Conservation (phyloP, 345 rosid species). For the Geranium brycei region DNA sequence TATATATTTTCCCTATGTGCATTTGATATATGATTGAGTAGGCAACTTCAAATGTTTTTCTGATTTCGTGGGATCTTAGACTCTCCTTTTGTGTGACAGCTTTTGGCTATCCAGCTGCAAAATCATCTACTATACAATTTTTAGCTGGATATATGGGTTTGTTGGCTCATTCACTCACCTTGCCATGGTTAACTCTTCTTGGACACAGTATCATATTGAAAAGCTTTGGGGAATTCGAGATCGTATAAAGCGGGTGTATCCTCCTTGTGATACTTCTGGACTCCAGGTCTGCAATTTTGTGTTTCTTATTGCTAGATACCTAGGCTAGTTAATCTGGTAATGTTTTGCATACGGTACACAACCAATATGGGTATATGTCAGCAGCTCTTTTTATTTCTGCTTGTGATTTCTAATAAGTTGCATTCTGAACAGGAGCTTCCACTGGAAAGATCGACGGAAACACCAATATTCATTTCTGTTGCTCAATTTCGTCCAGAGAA, state of each 20-base stretch:
- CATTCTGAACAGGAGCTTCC: slow-evolving; percentile 49
- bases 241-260: slow-evolving; percentile 64
- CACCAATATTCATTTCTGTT: slow-evolving; percentile 62
- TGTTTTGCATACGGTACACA: too few relatives aligned
- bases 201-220: slow-evolving; percentile 80
- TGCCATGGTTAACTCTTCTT: slow-evolving; percentile 92
- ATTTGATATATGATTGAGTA: too few relatives aligned
- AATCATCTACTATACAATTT: slow-evolving; percentile 53
- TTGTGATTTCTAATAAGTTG: slow-evolving; percentile 11
- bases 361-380: too few relatives aligned
- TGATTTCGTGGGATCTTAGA: slow-evolving; percentile 3
- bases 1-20: too few relatives aligned
- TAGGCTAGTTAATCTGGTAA: not conserved
- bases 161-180: slow-evolving; percentile 79
- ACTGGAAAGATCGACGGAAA: slow-evolving; percentile 44
- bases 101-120: slow-evolving; percentile 65
- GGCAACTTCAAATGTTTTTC: too few relatives aligned
- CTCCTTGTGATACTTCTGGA: slow-evolving; percentile 91
- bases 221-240: slow-evolving; percentile 68
- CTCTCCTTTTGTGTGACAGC: slow-evolving; percentile 29
- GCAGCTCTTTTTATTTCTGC: too few relatives aligned
- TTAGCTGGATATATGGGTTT: slow-evolving; percentile 78
- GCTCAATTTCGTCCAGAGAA: slow-evolving; percentile 99
- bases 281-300: slow-evolving; percentile 52
- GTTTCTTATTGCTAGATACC: not conserved